Evolutionary conservation across 2,329 filamentous ascomycete species (phyloP).

Genomic region (Fusarium chlamydosporum): DNA sequence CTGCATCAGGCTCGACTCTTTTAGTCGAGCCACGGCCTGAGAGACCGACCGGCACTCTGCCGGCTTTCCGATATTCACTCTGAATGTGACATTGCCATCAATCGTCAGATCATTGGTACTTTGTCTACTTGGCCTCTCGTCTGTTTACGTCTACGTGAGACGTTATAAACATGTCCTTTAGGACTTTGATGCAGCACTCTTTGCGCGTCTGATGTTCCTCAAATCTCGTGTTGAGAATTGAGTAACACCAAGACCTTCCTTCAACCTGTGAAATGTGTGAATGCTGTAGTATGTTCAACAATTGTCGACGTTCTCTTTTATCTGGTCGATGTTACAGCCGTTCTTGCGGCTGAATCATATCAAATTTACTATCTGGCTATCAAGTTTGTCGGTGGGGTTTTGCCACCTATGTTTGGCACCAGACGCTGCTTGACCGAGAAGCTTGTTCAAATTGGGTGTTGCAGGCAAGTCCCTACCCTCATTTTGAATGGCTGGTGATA

Average conservation of each 20-base stretch:
- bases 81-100: conserved; percentile 58
- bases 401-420: no score
- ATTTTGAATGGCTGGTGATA: not conserved
- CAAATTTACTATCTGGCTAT: not conserved
- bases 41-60: conserved; percentile 78
- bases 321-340: not conserved
- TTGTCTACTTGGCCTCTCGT: conserved; percentile 45
- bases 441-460: not conserved
- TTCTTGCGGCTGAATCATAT: not conserved
- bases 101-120: conserved; percentile 44
- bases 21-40: conserved; percentile 76
- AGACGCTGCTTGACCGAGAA: not conserved
- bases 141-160: conserved; percentile 46
- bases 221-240: not conserved
- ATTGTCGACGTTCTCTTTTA: not conserved
- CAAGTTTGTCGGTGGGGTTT: not conserved
- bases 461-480: no score
- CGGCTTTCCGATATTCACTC: conserved; percentile 67
- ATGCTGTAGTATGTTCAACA: not conserved
- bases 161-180: conserved; percentile 36
- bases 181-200: conserved; percentile 35
- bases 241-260: not conserved
- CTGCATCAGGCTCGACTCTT: conserved; percentile 68
- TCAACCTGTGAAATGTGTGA: conserved; percentile 5
- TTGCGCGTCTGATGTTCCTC: conserved; percentile 9